Conservation (phyloP, 192 early-diverging fungal species). For the Backusella liffmaniae region DNA sequence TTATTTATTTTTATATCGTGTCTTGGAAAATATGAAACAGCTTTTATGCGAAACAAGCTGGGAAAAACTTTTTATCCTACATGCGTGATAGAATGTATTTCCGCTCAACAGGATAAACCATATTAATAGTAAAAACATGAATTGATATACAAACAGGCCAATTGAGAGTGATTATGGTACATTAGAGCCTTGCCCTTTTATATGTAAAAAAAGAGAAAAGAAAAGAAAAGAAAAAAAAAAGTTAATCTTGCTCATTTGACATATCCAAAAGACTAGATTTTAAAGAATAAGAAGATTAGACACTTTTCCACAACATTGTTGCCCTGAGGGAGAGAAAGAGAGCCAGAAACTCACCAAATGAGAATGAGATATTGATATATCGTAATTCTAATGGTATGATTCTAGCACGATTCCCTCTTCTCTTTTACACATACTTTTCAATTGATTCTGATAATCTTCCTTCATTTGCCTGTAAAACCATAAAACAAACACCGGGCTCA, state of each 20-base stretch:
- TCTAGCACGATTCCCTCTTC: background rate
- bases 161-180: background rate
- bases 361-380: background rate
- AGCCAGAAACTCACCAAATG: background rate
- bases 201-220: background rate
- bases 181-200: background rate
- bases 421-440: constrained; percentile 32
- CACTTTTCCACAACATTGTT: background rate
- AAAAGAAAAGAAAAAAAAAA: background rate
- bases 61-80: background rate
- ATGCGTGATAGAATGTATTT: background rate
- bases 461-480: constrained; percentile 71
- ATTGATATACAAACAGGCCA: background rate
- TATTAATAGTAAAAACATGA: background rate
- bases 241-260: constrained; percentile 15
- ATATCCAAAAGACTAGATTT: constrained; percentile 8
- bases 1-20: background rate
- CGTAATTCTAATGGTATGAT: background rate
- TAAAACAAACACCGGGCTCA: constrained; percentile 67
- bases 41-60: background rate
- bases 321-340: background rate
- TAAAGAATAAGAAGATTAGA: background rate
- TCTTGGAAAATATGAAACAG: background rate
- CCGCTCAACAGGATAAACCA: background rate
- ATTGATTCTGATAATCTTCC: constrained; percentile 46